Evolutionary conservation across 169 alveolate species (phyloP).

Genomic region (Amoebophrya sp.): DNA sequence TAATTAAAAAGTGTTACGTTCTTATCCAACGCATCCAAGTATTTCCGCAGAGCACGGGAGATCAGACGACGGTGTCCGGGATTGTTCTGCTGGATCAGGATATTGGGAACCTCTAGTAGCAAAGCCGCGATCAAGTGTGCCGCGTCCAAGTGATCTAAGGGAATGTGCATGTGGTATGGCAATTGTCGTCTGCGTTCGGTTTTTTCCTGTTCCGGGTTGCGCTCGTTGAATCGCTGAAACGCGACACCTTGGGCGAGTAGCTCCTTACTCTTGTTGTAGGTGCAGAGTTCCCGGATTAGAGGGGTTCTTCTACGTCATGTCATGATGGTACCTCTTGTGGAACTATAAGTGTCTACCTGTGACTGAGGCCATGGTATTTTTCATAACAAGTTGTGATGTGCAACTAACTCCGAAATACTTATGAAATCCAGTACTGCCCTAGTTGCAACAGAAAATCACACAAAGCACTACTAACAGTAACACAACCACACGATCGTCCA

Average conservation of each 20-base stretch:
- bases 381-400: no score
- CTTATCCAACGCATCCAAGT: neutral
- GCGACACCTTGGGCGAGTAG: slow-evolving; percentile 3
- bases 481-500: no score
- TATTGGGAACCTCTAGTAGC: slow-evolving; percentile 51
- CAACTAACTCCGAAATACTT: no score
- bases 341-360: no score
- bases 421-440: no score
- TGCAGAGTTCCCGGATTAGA: slow-evolving; percentile 18
- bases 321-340: no score
- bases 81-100: slow-evolving; percentile 56
- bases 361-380: no score
- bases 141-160: slow-evolving; percentile 86
- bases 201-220: slow-evolving; percentile 86
- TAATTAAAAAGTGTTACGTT: neutral
- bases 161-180: slow-evolving; percentile 93
- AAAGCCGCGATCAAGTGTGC: slow-evolving; percentile 64
- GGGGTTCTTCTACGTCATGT: no score
- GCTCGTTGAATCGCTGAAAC: slow-evolving; percentile 57
- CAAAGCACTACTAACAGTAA: no score
- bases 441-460: no score
- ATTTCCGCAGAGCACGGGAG: neutral
- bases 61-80: slow-evolving; percentile 14
- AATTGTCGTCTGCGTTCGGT: slow-evolving; percentile 88
- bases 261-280: neutral